Evolutionary conservation across 2,329 filamentous ascomycete genomes (phyloP).

Genomic region (Hypomyces perniciosus): DNA sequence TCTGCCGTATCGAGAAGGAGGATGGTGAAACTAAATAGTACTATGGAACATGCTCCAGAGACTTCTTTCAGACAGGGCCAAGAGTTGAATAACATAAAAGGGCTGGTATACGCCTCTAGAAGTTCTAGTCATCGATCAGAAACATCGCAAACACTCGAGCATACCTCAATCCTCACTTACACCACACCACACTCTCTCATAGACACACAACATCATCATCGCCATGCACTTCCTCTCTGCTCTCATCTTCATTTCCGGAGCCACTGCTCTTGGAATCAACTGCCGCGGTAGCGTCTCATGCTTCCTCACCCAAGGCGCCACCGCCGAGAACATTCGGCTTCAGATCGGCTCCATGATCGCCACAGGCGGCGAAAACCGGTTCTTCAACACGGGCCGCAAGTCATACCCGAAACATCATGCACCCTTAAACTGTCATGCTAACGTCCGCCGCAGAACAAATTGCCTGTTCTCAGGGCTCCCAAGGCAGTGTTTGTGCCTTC

Average conservation of each 20-base stretch:
- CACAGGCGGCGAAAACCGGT: background rate
- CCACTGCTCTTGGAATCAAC: conserved; percentile 14
- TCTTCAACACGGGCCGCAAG: background rate
- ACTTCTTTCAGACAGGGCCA: too few relatives aligned
- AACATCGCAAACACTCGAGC: too few relatives aligned
- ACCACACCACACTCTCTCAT: background rate
- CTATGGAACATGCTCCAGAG: too few relatives aligned
- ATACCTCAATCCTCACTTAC: background rate
- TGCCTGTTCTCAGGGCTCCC: conserved; percentile 11
- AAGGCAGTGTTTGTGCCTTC: conserved; percentile 11
- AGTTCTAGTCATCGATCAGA: too few relatives aligned
- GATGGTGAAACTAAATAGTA: too few relatives aligned
- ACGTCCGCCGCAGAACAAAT: conserved; percentile 4
- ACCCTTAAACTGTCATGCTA: too few relatives aligned
- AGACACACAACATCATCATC: background rate
- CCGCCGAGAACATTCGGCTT: conserved; percentile 9
- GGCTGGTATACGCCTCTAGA: too few relatives aligned
- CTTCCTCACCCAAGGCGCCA: conserved; percentile 8
- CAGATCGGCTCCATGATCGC: conserved; percentile 10
- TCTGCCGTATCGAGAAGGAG: too few relatives aligned
- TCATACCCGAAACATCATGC: background rate
- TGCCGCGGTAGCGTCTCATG: conserved; percentile 13
- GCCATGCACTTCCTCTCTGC: conserved; percentile 8
- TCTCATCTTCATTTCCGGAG: conserved; percentile 6
- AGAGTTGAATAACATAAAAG: too few relatives aligned